Percentiles rank a stretch among this genome's conserved stretches.
These are phyloP conservation scores for Athelia sp. DNA, from an alignment of 1,284 basidiomycete species.

Conservation along the genomic window DNA sequence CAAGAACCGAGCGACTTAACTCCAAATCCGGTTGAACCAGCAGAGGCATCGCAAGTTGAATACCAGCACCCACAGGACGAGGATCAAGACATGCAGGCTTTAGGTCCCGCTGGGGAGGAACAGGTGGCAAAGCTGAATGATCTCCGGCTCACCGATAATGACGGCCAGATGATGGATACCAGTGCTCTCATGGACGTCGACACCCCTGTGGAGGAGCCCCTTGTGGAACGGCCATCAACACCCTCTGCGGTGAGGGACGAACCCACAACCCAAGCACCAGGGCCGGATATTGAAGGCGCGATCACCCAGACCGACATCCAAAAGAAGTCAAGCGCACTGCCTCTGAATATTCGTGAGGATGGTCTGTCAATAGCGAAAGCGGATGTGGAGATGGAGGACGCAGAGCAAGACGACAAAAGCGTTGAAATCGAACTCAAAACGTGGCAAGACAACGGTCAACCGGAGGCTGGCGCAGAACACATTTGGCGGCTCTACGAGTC, in stretches of 20 bases:
- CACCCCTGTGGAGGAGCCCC: conserved; percentile 19
- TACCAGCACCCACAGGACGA: conserved; percentile 76
- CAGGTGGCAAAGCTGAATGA: conserved; percentile 81
- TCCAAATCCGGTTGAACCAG: conserved; percentile 26
- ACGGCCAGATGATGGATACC: conserved; percentile 27
- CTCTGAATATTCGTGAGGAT: conserved; percentile 17
- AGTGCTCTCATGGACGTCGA: conserved; percentile 47
- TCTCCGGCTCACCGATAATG: conserved; percentile 70
- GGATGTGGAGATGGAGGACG: conserved; percentile 33
- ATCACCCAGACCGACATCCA: conserved; percentile 33
- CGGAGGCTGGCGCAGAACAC: conserved; percentile 57
- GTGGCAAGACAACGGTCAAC: conserved; percentile 59
- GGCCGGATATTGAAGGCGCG: conserved; percentile 42
- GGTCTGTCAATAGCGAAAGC: conserved; percentile 10
- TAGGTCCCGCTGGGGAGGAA: conserved; percentile 84
- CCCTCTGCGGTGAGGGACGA: conserved; percentile 24
- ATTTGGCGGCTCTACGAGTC: conserved; percentile 91
- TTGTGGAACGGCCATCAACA: conserved; percentile 19
- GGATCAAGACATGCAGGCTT: conserved; percentile 81
- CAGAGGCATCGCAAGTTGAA: conserved; percentile 64
- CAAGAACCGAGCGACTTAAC: conserved; percentile 27
- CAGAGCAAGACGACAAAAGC: conserved; percentile 20
- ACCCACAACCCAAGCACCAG: conserved; percentile 23
- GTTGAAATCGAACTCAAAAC: conserved; percentile 63
- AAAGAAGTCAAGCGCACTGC: conserved; percentile 14